These are phyloP conservation scores for Cynara cardunculus DNA, from an alignment of 129 eudicot genomes.

Conservation along the genomic window DNA sequence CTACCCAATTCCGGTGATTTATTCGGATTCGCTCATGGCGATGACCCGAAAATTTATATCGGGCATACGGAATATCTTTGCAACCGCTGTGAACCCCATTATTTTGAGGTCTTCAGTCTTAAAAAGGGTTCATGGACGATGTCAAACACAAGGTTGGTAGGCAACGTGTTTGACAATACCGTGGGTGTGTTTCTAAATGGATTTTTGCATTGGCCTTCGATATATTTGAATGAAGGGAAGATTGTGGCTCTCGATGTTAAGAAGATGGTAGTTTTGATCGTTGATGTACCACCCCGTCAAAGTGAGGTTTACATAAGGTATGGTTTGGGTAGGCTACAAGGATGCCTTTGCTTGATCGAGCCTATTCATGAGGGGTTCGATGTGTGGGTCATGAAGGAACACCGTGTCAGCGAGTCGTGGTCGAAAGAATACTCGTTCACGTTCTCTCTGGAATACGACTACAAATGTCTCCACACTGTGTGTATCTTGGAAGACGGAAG, in stretches of 20 bases:
- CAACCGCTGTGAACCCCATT: no score
- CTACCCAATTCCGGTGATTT: not conserved
- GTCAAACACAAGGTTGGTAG: not conserved
- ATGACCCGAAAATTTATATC: not conserved
- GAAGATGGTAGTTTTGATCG: not conserved
- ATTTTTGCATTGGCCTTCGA: not conserved
- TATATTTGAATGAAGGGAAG: no score
- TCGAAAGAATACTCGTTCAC: not conserved
- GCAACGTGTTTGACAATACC: not conserved
- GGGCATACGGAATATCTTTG: not conserved
- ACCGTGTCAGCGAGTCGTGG: not conserved
- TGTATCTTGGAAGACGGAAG: not conserved
- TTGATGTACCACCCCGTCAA: not conserved
- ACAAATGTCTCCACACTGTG: not conserved
- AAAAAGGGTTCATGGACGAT: conserved; percentile 6
- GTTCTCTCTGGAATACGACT: not conserved
- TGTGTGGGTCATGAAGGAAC: conserved; percentile 16
- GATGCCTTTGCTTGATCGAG: conserved; percentile 6
- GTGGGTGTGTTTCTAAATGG: not conserved
- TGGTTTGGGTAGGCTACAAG: not conserved
- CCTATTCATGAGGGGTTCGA: not conserved
- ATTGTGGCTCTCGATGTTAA: conserved; percentile 3
- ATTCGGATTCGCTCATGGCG: not conserved
- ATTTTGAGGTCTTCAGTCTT: not conserved
- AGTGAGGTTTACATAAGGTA: no score